Conservation (phyloP, 139 green algal genomes). For the Tetratostichococcus sp. region DNA sequence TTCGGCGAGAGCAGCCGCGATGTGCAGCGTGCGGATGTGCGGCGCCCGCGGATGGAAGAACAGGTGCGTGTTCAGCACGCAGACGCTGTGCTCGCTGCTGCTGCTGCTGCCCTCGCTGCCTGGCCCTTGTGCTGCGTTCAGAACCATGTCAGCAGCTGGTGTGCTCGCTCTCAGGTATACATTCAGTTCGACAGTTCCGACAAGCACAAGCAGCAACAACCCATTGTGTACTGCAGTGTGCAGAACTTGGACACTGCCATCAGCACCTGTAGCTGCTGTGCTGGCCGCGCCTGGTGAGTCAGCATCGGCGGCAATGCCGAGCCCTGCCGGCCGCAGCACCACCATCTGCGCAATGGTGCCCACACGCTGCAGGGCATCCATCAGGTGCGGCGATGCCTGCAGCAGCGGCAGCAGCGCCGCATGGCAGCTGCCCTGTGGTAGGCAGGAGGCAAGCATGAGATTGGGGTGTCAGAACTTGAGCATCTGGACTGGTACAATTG, state of each 20-base stretch:
- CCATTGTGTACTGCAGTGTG: no score
- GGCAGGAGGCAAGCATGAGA: no score
- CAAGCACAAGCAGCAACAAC: no score
- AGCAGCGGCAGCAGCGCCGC: conserved; percentile 66
- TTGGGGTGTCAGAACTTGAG: no score
- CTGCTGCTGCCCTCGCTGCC: no score
- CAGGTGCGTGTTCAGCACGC: conserved; percentile 86
- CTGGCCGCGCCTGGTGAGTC: neutral
- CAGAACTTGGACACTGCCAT: no score
- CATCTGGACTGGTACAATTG: no score
- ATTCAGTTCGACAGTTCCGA: no score
- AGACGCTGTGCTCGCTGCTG: conserved; percentile 16
- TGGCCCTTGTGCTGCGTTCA: no score
- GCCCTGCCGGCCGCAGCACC: conserved; percentile 33
- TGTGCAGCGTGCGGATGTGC: conserved; percentile 86
- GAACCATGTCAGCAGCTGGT: no score
- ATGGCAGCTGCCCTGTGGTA: conserved; percentile 2
- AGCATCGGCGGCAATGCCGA: conserved; percentile 7
- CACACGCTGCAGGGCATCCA: conserved; percentile 56
- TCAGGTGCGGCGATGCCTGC: conserved; percentile 49
- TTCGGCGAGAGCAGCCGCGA: conserved; percentile 64
- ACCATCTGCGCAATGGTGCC: conserved; percentile 72
- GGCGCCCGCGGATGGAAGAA: conserved; percentile 87
- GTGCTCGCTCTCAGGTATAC: no score
- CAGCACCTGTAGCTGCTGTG: neutral